phyloP scores from a whole-genome alignment of 495 filamentous ascomycete species.

The Neurospora africana region DNA sequence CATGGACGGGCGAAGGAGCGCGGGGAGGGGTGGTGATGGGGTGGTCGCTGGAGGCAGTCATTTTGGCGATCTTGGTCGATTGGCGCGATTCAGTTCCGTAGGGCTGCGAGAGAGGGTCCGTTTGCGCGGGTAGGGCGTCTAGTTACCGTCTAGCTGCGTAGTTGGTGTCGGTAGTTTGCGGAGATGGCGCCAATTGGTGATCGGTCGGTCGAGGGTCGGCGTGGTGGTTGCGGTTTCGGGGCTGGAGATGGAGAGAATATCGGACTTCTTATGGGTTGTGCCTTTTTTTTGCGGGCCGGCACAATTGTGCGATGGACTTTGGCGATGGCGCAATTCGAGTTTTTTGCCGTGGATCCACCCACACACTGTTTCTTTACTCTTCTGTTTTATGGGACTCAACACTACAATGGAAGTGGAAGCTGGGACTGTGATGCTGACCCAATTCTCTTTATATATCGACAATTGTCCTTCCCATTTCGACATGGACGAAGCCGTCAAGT shows the following conservation, averaged over 20 bases:
- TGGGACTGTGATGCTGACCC: neutral
- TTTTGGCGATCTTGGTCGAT: slow-evolving; percentile 7
- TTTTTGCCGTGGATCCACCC: neutral
- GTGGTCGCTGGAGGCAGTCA: slow-evolving; percentile 30
- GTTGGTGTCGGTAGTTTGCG: neutral
- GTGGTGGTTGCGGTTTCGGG: neutral
- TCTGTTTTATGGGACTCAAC: neutral
- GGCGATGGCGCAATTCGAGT: slow-evolving; percentile 13
- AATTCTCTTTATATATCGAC: neutral
- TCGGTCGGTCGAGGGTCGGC: neutral
- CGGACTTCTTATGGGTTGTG: neutral
- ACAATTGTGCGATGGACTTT: slow-evolving; percentile 6
- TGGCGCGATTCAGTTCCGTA: neutral
- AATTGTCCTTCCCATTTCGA: neutral
- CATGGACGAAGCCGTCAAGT: neutral
- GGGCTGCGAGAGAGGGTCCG: neutral
- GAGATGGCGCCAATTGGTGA: neutral
- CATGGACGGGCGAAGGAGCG: slow-evolving; percentile 34
- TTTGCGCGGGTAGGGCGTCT: neutral
- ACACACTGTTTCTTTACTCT: neutral
- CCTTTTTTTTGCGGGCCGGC: neutral
- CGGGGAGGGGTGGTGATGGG: slow-evolving; percentile 34
- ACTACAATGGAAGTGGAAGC: neutral
- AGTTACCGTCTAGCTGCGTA: neutral
- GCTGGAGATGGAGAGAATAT: neutral